Base-by-base conservation (phyloP, 176 grass and related monocot genomes). In the Avena sativa region DNA sequence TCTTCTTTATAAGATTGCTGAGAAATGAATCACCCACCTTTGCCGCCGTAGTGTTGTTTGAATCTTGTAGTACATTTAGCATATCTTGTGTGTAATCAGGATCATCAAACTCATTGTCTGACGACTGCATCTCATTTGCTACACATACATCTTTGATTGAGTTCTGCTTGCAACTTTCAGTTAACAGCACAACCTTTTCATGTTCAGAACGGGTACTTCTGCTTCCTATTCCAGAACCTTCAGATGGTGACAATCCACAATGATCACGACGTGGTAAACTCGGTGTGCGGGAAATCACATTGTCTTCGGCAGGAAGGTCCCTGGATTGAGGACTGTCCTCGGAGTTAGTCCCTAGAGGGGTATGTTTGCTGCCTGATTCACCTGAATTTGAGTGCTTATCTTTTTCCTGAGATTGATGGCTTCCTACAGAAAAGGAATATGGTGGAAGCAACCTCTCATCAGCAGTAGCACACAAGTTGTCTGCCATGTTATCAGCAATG, bases 1-100 rank as follows among this genome's bases (percentile, higher is more conserved):
- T 93, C 89, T 76, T 99, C 84, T 96, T 99, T 80, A 99, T 92
- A 23, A 99, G 89, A 85, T 94, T 94, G 30, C 87, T 79, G 11
- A 99, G 74, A 77, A 96, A 99, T 38, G 92, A 99, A 56, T 99
- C 87, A 5, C 87, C 85, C 25, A 52, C 86, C 78, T 95, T 91
- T 40, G 86, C 71, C 30, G 25, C 63, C 67, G 64, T 88, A 83
- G 72, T 60, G 53, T 86, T 90, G 65, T 23, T 83, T 70, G 83
- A 63, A 87, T 89, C 77, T 81, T 79, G 79, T 57, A 58, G 81
- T 67, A 87, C 59, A 73, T 86, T 79, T 75, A 78, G 70, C 40
- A 82, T 64, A 91, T 87, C 92, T 85, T 94, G 83, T 61, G 60
- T 38, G 11, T 83, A 84, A 38, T 90, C 83, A 55, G 86, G 67